Evolutionary conservation across 2,329 filamentous ascomycete species (phyloP), one percentile per base, ranked within the genome.

Genomic region (Saccharata proteae): DNA sequence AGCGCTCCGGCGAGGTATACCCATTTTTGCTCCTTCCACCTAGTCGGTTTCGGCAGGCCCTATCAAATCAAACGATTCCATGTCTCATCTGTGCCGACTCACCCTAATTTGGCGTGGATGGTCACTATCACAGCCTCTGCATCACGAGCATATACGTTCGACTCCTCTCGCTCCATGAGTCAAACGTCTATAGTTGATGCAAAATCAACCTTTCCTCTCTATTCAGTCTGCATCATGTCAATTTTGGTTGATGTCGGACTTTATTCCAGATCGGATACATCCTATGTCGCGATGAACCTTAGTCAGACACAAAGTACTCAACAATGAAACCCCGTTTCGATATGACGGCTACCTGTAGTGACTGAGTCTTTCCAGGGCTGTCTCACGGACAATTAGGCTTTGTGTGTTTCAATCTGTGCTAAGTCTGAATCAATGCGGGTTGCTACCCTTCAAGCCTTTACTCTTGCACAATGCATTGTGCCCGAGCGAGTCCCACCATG

Each of bases 61-160:
- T 11, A 6, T 21, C 19, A 11, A 11, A 21, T 21, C 7, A 21
- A 11, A 21, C 20, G 10, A 12, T 15, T n/a, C n/a, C n/a, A n/a
- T n/a, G n/a, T n/a, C n/a, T n/a, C n/a, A n/a, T n/a, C n/a, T n/a
- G n/a, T n/a, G n/a, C n/a, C n/a, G n/a, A n/a, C n/a, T n/a, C n/a
- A n/a, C n/a, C 6, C 16, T 12, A 25, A 11, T 14, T 13, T 20
- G 29, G 5, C 13, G n/a, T 16, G 27, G 13, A 26, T n/a, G n/a
- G n/a, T n/a, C n/a, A 21, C 19, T 7, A 21, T 7, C 19, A 21
- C 29, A 14, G 6, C 7, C 26, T 9, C 12, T n/a, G 36, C 38
- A 40, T 34, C 37, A 41, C 40, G 39, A 38, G 40, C 39, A 40
- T 41, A 40, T 42, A 41, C 40, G 32, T 39, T 26, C 33, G 22